Conservation (phyloP, 2,329 filamentous ascomycete genomes). For the Aspergillus uvarum region DNA sequence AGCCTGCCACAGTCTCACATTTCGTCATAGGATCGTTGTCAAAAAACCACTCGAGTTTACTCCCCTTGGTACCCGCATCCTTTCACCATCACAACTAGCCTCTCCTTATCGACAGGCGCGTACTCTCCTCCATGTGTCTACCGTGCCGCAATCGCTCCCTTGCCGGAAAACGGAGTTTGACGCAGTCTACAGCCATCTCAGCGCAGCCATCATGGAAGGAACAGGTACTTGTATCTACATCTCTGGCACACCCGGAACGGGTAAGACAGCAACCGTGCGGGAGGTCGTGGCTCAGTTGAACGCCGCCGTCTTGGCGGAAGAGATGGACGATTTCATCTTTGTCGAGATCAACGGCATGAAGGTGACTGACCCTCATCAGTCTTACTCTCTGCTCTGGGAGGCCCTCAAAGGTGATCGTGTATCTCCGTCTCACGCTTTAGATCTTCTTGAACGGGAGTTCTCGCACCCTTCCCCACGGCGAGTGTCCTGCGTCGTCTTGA, state of each 20-base stretch:
- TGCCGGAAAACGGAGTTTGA: constrained; percentile 91
- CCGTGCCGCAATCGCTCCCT: constrained; percentile 83
- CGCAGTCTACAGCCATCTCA: constrained; percentile 88
- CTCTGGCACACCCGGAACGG: constrained; percentile 95
- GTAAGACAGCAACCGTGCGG: constrained; percentile 94
- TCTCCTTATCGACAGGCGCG: constrained; percentile 90
- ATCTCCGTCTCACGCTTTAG: constrained; percentile 84
- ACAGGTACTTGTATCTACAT: constrained; percentile 98
- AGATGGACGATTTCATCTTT: constrained; percentile 97
- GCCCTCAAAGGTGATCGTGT: constrained; percentile 91
- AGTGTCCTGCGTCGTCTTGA: constrained; percentile 92
- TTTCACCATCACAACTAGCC: constrained; percentile 72
- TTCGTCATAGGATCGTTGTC: constrained; percentile 56
- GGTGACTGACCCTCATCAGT: constrained; percentile 95
- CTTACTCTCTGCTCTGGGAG: constrained; percentile 94
- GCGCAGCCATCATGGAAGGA: constrained; percentile 89
- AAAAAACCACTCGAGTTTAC: constrained; percentile 95
- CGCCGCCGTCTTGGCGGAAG: constrained; percentile 80
- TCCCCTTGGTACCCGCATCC: constrained; percentile 80
- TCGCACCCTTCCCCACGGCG: constrained; percentile 84
- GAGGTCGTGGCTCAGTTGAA: constrained; percentile 91
- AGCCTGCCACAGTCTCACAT: constrained; percentile 23
- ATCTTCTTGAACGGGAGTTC: constrained; percentile 89
- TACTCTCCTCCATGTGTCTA: constrained; percentile 85
- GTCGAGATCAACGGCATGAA: constrained; percentile 99